phyloP scores from a whole-genome alignment of 768 basidiomycete genomes.

The Boletus rufocinnamomeus region DNA sequence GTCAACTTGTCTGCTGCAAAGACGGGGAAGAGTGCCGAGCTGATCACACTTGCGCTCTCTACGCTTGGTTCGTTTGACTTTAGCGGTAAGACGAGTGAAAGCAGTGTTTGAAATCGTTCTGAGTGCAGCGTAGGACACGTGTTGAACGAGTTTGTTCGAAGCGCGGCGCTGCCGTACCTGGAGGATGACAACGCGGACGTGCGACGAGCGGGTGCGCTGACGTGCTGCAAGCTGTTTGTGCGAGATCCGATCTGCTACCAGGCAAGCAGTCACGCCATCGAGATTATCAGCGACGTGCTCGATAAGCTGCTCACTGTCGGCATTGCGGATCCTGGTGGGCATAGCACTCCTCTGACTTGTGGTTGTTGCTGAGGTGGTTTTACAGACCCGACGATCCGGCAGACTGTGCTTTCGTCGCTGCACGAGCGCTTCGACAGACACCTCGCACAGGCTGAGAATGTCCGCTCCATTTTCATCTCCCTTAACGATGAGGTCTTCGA shows the following conservation, averaged over 20 bases:
- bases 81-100: constrained; percentile 56
- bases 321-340: constrained; percentile 89
- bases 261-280: constrained; percentile 93
- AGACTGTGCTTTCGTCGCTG: constrained; percentile 81
- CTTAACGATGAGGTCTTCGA: constrained; percentile 96
- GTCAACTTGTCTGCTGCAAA: constrained; percentile 54
- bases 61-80: constrained; percentile 95
- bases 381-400: constrained; percentile 73
- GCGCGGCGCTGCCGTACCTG: constrained; percentile 87
- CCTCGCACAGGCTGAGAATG: constrained; percentile 96
- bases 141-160: constrained; percentile 93
- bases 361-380: constrained; percentile 9
- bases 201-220: constrained; percentile 84
- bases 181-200: constrained; percentile 91
- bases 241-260: constrained; percentile 96
- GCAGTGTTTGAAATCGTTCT: constrained; percentile 7
- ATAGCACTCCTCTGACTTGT: neutral
- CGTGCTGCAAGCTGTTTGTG: constrained; percentile 90
- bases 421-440: constrained; percentile 97
- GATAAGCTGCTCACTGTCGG: constrained; percentile 95
- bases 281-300: constrained; percentile 96
- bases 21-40: constrained; percentile 64
- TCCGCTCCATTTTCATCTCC: constrained; percentile 95
- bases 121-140: constrained; percentile 65
- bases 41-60: constrained; percentile 78